A percentile compares a stretch with the other conserved stretches of the same genome.
Evolutionary conservation across 495 filamentous ascomycete genomes (phyloP).

Genomic region (Thermothielavioides terrestris): DNA sequence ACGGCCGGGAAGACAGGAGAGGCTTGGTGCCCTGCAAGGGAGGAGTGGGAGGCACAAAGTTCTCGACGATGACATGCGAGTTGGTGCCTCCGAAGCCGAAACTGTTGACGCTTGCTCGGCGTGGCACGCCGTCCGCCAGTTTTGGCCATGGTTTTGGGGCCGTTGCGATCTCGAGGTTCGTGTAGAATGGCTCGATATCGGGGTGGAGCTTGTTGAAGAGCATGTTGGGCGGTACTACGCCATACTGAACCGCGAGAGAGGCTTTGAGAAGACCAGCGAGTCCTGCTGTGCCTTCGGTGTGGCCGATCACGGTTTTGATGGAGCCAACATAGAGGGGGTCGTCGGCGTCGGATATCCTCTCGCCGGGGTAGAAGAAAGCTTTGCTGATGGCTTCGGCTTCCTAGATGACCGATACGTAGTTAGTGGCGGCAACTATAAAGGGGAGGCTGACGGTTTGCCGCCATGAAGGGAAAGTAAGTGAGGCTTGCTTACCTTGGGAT

Average conservation of each 20-base stretch:
- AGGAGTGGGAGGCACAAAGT: no score
- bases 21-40: no score
- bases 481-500: no score
- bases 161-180: slow-evolving; percentile 23
- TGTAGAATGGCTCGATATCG: slow-evolving; percentile 24
- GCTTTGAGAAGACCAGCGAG: slow-evolving; percentile 47
- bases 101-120: not conserved
- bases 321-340: slow-evolving; percentile 44
- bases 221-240: slow-evolving; percentile 33
- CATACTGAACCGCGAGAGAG: slow-evolving; percentile 42
- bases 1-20: no score
- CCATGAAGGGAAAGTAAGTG: no score
- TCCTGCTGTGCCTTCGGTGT: slow-evolving; percentile 45
- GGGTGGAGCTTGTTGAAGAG: slow-evolving; percentile 43
- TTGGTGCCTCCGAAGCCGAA: not conserved
- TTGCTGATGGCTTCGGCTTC: not conserved
- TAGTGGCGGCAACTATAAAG: no score
- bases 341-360: no score
- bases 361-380: no score
- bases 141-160: slow-evolving; percentile 27
- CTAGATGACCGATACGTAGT: no score
- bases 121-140: no score
- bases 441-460: no score
- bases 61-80: not conserved
- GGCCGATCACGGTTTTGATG: slow-evolving; percentile 50